Base-by-base conservation (phyloP, 2,329 filamentous ascomycete species). In the Xylaria sp. region DNA sequence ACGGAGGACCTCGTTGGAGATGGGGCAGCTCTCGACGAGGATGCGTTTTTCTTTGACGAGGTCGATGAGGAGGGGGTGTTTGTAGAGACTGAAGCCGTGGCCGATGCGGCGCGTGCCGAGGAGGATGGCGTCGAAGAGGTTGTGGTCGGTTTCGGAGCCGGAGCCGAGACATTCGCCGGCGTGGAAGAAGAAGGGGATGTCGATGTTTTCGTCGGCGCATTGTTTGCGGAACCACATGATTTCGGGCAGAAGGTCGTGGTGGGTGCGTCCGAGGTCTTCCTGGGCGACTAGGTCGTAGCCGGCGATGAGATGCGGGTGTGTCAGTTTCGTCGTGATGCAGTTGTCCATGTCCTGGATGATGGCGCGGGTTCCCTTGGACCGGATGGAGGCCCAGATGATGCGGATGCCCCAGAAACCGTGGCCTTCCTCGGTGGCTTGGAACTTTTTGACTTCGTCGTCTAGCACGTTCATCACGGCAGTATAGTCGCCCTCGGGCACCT, bases 121-220 rank as follows among this genome's bases (percentile, higher is more conserved):
- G 7, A 97, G 77, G 11, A 97, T 82, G 0, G 92, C 92, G 72
- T 97, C 92, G 72, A 89, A 96, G 2, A 97, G 81, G 73, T 97
- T 97, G 62, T 76, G 69, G 69, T 97, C 92, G 0, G 89, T 88
- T 18, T 79, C 80, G 66, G 86, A 87, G 34, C 91, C 92, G 61
- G 90, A 86, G 34, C 91, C 91, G 0, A 96, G 83, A 39, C 86
- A 91, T 75, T 97, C 92, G 65, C 92, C 93, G 0, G 93, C 92
- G 72, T 97, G 92, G 78, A 97, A 95, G 79, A 96, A 96, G 78
- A 97, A 96, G 0, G 93, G 93, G 8, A 99, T 86, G 54, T 91
- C 85, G 44, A 97, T 83, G 2, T 83, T 85, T 69, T 91, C 87
- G 70, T 90, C 81, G 0, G 84, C 83, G 72, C 92, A 97, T 67